Percentiles rank a stretch among this genome's conserved stretches.
Conservation (phyloP, 2,329 filamentous ascomycete genomes). For the Cucurbitaria berberidis region DNA sequence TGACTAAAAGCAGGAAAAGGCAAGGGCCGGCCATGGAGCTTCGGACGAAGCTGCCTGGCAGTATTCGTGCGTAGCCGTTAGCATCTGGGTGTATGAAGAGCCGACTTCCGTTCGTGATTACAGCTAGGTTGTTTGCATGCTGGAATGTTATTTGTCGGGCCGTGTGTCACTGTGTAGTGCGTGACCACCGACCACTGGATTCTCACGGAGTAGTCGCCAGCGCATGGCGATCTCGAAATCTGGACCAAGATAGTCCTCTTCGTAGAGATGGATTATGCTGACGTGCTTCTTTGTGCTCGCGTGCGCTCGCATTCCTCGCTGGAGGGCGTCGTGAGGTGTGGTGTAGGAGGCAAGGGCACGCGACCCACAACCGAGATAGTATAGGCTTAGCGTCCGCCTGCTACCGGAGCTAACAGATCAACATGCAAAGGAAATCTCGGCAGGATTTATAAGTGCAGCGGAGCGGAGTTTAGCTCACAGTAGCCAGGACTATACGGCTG, state of each 20-base stretch:
- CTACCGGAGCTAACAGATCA: background rate
- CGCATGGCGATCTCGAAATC: background rate
- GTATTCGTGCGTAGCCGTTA: slow-evolving; percentile 3
- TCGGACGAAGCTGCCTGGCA: slow-evolving; percentile 10
- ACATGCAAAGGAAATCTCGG: background rate
- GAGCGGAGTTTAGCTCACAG: background rate
- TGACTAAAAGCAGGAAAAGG: background rate
- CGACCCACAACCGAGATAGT: background rate
- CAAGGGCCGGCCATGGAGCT: background rate
- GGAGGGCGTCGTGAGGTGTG: background rate
- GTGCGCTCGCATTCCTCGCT: background rate
- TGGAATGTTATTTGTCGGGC: background rate
- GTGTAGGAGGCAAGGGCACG: slow-evolving; percentile 3
- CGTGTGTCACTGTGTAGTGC: slow-evolving; percentile 8
- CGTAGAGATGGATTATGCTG: background rate
- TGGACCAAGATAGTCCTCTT: background rate
- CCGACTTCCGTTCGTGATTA: slow-evolving; percentile 11
- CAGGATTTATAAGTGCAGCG: background rate
- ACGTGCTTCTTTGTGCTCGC: background rate
- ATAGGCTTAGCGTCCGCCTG: slow-evolving; percentile 3
- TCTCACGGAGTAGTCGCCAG: background rate
- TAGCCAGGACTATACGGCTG: background rate
- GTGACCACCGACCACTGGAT: background rate
- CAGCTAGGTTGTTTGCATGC: slow-evolving; percentile 4
- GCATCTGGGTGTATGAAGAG: slow-evolving; percentile 5